Base-by-base conservation (phyloP, 2,329 filamentous ascomycete genomes). In the Botrytis hyacinthi region DNA sequence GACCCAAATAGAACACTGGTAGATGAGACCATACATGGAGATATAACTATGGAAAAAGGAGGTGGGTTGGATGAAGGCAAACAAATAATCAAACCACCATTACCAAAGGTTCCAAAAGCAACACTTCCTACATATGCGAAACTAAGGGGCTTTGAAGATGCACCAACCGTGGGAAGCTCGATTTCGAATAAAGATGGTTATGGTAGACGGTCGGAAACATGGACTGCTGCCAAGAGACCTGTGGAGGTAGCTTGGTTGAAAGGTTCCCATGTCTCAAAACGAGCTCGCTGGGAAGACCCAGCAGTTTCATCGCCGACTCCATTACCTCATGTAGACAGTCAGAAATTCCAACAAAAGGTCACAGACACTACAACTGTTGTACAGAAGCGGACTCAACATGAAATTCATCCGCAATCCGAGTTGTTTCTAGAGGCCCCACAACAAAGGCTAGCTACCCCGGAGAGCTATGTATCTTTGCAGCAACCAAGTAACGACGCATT, bases 221-320 rank as follows among this genome's bases (percentile, higher is more conserved):
- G 48, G 18, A 73, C 66, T 40, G 68, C 72, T 20, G 75, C 57
- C 37, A 80, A 79, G 69, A 73, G 77, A 63, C 46, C 73, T 26
- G 69, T 69, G 22, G 74, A 80, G 72, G 57, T 72, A 37, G 57
- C 76, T 60, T 81, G 80, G 80, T 74, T 81, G 26, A 81, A 79
- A 68, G 79, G 78, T 22, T 78, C 79, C 8, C 77, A 79, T 70
- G 72, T 78, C 44, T 78, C 77, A 4, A 81, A 81, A 74, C 76
- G 78, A 29, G 74, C 79, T 74, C 76, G 77, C 42, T 80, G 79
- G 78, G 79, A 79, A 57, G 72, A 72, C 20, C 75, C 77, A 51
- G 73, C 75, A 37, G 59, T 74, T 20, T 73, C 77, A 16, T 77
- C 80, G n/a, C 80, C 80, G 22, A 81, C 79, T 20, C 80, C 80